Evolutionary conservation across 2,329 filamentous ascomycete species (phyloP).

Genomic region (Reticulascus tulasneorum): DNA sequence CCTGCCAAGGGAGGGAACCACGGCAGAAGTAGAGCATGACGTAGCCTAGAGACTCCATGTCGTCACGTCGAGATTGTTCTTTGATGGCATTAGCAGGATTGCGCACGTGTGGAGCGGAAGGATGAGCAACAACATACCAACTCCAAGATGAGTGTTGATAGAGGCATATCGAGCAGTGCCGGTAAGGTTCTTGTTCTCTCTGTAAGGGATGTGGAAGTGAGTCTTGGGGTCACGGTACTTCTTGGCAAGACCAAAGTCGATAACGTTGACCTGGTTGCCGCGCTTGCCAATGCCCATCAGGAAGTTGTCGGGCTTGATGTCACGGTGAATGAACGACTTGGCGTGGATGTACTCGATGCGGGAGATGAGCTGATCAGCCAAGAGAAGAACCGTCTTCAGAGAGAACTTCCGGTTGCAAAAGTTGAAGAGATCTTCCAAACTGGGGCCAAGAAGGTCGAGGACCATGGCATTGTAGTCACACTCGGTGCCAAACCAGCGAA

Average conservation of each 20-base stretch:
- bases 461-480: conserved; percentile 99
- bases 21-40: conserved; percentile 99
- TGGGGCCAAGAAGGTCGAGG: conserved; percentile 90
- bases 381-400: conserved; percentile 91
- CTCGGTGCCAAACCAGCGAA: conserved; percentile 99
- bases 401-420: conserved; percentile 99
- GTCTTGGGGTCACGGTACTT: conserved; percentile 99
- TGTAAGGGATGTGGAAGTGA: conserved; percentile 98
- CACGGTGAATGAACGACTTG: conserved; percentile 98
- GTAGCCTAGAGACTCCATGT: conserved; percentile 98
- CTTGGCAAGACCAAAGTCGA: conserved; percentile 98
- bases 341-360: conserved; percentile 99
- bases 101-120: neutral
- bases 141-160: conserved; percentile 97
- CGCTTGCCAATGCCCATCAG: conserved; percentile 99
- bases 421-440: conserved; percentile 98
- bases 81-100: conserved; percentile 22
- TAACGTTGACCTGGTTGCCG: conserved; percentile 98
- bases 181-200: conserved; percentile 99
- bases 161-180: conserved; percentile 97
- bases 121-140: conserved; percentile 53
- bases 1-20: conserved; percentile 97
- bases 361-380: conserved; percentile 97
- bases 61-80: conserved; percentile 98
- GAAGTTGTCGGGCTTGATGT: conserved; percentile 99